Percentiles rank a stretch among this genome's conserved stretches.
Evolutionary conservation across 129 eudicot species (phyloP).

Genomic region (Heracleum sosnowskyi): DNA sequence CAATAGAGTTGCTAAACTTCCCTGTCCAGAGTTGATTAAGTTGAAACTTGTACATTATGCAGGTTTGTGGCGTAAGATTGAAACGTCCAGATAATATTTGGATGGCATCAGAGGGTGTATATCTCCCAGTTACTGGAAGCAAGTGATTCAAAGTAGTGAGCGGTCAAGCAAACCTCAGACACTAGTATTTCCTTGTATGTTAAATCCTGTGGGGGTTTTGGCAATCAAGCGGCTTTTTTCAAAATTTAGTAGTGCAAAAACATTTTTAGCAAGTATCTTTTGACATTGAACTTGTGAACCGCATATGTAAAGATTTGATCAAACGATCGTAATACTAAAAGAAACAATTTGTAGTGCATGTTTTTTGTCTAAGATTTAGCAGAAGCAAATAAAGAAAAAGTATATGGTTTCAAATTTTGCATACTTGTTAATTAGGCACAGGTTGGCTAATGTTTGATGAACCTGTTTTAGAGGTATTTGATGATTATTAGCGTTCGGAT

Average conservation of each 20-base stretch:
- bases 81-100: slow-evolving; percentile 47
- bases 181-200: neutral
- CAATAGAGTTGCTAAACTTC: too few relatives aligned
- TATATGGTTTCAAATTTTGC: too few relatives aligned
- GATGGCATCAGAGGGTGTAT: slow-evolving; percentile 66
- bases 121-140: slow-evolving; percentile 34
- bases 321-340: neutral
- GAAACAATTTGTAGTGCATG: neutral
- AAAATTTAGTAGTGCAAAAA: neutral
- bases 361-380: too few relatives aligned
- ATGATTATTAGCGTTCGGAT: too few relatives aligned
- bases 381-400: too few relatives aligned
- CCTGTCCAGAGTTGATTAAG: too few relatives aligned
- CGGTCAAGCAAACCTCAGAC: neutral
- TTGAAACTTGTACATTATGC: slow-evolving; percentile 10
- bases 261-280: neutral
- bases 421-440: too few relatives aligned
- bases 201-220: neutral
- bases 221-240: neutral
- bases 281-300: neutral
- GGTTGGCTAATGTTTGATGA: too few relatives aligned
- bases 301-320: neutral
- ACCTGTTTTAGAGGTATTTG: too few relatives aligned
- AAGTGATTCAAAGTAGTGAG: slow-evolving; percentile 10
- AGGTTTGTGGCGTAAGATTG: slow-evolving; percentile 55